Base-by-base conservation (phyloP, 768 basidiomycete genomes). In the Termitomyces sp. region DNA sequence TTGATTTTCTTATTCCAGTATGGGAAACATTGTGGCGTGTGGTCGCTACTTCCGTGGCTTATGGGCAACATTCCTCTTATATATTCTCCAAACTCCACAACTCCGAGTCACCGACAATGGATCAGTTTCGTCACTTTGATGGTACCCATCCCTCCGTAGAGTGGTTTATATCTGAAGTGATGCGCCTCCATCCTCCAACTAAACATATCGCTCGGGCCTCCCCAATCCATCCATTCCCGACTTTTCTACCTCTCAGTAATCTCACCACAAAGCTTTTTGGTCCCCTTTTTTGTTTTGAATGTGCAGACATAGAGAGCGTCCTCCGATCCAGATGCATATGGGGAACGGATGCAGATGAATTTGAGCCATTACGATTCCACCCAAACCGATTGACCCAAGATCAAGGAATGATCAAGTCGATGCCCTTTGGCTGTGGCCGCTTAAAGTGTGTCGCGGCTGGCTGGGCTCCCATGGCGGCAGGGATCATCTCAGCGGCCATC, bases 21-120 rank as follows among this genome's bases (percentile, higher is more conserved):
- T 86, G 81, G 73, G 85, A 86, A 63, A 81, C 79, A 0, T 67
- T 85, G 45, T 86, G 85, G 85, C 76, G 83, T 12, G 75, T 85
- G 21, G 70, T 83, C 51, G 83, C 84, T 1, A 68, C 70, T 6
- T 62, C 70, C 0, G 63, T 79, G 0, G 75, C 78, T 1, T 67
- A 76, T 50, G 67, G 73, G 14, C 66, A 70, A n/a, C 56, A 70
- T 4, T 61, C 72, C 14, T 57, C 61, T 55, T 57, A 15, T 9
- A 64, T 68, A 0, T 76, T 85, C 54, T 51, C 64, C 3, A 66
- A 69, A 6, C 72, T 82, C 44, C 65, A 73, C 17, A 67, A 59
- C 0, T 51, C 61, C 14, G 23, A 23, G 23, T 23, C 23, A 23
- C 76, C 78, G 0, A 65, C 61, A 1, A 40, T 55, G 1, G 54